These are phyloP conservation scores for Lanmaoa pseudosensibilis DNA, from an alignment of 768 basidiomycete species.

Conservation along the genomic window DNA sequence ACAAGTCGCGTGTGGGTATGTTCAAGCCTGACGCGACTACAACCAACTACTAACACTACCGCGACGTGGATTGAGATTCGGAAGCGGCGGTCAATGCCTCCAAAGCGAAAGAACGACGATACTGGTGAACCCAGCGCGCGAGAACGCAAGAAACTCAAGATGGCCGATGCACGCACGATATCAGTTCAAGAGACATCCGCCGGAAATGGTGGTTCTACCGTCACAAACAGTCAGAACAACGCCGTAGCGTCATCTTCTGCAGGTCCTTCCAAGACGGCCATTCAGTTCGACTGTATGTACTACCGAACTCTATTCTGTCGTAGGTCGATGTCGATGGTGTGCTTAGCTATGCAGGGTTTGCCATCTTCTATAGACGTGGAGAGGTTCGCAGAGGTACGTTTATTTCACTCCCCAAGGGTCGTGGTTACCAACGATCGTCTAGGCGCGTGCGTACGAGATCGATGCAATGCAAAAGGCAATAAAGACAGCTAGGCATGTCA, in stretches of 20 bases:
- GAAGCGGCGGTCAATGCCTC: conserved; percentile 35
- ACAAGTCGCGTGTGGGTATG: neutral
- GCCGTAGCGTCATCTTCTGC: conserved; percentile 29
- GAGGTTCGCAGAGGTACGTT: conserved; percentile 75
- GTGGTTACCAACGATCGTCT: conserved; percentile 2
- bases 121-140: conserved; percentile 35
- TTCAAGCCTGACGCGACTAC: neutral
- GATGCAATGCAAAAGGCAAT: conserved; percentile 87
- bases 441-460: conserved; percentile 90
- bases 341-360: conserved; percentile 55
- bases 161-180: conserved; percentile 64
- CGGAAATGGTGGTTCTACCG: conserved; percentile 8
- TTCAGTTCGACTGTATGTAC: conserved; percentile 43
- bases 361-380: conserved; percentile 83
- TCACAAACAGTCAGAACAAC: conserved; percentile 19
- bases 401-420: neutral
- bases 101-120: conserved; percentile 42
- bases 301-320: neutral
- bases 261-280: conserved; percentile 41
- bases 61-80: neutral
- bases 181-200: conserved; percentile 48
- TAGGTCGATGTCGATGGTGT: neutral
- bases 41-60: neutral
- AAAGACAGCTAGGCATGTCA: conserved; percentile 64
- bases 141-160: conserved; percentile 70